A percentile compares a stretch with the other conserved stretches of the same genome.
Conservation (phyloP, 2,329 filamentous ascomycete genomes). For the Beauveria varroae region DNA sequence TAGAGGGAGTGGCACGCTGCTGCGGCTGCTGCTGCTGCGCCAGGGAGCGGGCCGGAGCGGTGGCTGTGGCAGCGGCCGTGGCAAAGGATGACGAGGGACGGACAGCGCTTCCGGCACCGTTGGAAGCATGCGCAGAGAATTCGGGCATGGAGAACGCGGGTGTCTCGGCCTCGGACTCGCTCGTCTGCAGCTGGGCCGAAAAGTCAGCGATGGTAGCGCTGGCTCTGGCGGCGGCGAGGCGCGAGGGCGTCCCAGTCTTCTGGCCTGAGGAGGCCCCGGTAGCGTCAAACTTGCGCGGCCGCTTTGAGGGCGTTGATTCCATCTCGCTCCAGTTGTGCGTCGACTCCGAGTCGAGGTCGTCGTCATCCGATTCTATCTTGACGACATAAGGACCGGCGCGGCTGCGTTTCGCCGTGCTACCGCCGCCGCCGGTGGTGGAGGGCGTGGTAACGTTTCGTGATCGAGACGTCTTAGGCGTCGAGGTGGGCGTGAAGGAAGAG, state of each 20-base stretch:
- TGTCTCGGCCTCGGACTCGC: slow-evolving; percentile 18
- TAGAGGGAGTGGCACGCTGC: background rate
- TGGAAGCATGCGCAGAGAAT: background rate
- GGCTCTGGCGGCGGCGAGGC: slow-evolving; percentile 25
- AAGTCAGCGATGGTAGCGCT: slow-evolving; percentile 27
- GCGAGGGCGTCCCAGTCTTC: slow-evolving; percentile 21
- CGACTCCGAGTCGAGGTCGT: slow-evolving; percentile 21
- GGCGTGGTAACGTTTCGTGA: slow-evolving; percentile 17
- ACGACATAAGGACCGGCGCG: slow-evolving; percentile 13
- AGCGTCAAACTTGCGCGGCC: slow-evolving; percentile 19
- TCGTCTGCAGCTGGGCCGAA: slow-evolving; percentile 20
- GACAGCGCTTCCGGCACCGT: background rate
- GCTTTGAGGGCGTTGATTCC: slow-evolving; percentile 32
- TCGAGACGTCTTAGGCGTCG: slow-evolving; percentile 17
- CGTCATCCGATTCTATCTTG: slow-evolving; percentile 16
- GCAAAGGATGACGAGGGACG: slow-evolving; percentile 17
- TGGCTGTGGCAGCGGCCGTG: background rate
- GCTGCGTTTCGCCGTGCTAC: slow-evolving; percentile 8
- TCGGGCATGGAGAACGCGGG: background rate
- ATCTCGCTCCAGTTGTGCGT: slow-evolving; percentile 22
- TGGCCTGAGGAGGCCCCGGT: slow-evolving; percentile 13
- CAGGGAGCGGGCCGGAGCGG: background rate
- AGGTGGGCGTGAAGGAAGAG: slow-evolving; percentile 21
- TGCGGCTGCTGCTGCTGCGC: background rate
- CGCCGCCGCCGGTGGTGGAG: slow-evolving; percentile 19